Evolutionary conservation across 805 yeast genomes (phyloP).

Genomic region (Wickerhamiella domercqiae): DNA sequence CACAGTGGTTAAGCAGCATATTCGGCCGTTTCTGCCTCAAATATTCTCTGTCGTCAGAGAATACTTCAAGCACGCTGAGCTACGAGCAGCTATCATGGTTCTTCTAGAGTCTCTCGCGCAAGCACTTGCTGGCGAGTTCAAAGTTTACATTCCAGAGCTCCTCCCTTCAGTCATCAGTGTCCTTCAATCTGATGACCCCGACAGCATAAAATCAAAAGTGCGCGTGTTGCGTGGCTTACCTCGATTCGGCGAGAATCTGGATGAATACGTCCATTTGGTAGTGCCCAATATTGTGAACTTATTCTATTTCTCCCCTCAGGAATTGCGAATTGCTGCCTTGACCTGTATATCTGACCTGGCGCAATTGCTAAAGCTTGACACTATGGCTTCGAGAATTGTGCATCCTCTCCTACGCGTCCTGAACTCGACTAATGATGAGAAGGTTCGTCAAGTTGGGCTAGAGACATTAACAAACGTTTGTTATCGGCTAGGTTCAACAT

Average conservation of each 20-base stretch:
- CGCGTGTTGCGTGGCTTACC: slow-evolving; percentile 72
- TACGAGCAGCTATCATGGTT: slow-evolving; percentile 66
- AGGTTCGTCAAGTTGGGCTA: slow-evolving; percentile 44
- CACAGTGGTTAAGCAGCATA: slow-evolving; percentile 74
- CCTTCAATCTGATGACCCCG: slow-evolving; percentile 49
- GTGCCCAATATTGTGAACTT: slow-evolving; percentile 74
- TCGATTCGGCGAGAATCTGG: slow-evolving; percentile 73
- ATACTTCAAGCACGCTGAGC: slow-evolving; percentile 43
- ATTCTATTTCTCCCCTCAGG: slow-evolving; percentile 52
- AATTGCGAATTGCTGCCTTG: slow-evolving; percentile 57
- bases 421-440: slow-evolving; percentile 36
- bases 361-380: slow-evolving; percentile 54
- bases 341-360: slow-evolving; percentile 72
- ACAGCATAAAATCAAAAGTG: slow-evolving; percentile 30
- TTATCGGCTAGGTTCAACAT: slow-evolving; percentile 70
- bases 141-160: slow-evolving; percentile 61
- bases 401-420: slow-evolving; percentile 72
- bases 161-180: slow-evolving; percentile 62
- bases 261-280: slow-evolving; percentile 73
- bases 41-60: slow-evolving; percentile 64
- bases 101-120: slow-evolving; percentile 71
- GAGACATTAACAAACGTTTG: slow-evolving; percentile 62
- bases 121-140: slow-evolving; percentile 86
- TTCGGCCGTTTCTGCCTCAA: slow-evolving; percentile 64
- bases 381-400: slow-evolving; percentile 79